phyloP scores from a whole-genome alignment of 345 rosid genomes.

The Acer negundo region DNA sequence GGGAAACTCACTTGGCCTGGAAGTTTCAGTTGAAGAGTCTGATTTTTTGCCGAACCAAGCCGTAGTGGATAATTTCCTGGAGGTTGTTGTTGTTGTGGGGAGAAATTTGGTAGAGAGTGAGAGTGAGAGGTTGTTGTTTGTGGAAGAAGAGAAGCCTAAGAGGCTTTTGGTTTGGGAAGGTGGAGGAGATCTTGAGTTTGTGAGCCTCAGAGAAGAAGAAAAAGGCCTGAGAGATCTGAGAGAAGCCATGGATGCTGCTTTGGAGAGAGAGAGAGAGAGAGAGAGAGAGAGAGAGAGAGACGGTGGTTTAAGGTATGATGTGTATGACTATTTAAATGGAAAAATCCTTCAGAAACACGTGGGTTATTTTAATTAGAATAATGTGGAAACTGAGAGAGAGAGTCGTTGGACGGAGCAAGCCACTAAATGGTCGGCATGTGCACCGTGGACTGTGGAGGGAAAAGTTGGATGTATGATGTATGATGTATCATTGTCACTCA shows the following conservation, averaged over 20 bases:
- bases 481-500: no score
- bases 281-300: no score
- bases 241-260: conserved; percentile 26
- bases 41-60: conserved; percentile 32
- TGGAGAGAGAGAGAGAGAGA: background rate
- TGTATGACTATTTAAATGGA: background rate
- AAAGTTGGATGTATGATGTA: background rate
- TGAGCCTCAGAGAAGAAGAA: conserved; percentile 19
- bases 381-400: background rate
- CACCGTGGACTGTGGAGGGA: background rate
- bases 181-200: background rate
- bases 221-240: conserved; percentile 5
- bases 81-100: background rate
- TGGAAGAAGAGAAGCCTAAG: conserved; percentile 20
- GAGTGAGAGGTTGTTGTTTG: conserved; percentile 9
- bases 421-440: background rate
- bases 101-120: background rate
- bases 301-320: no score
- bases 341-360: background rate
- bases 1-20: conserved; percentile 18
- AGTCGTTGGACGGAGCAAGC: background rate
- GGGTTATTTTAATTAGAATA: background rate
- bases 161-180: background rate
- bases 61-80: conserved; percentile 20
- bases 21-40: conserved; percentile 11